A percentile compares a stretch with the other conserved stretches of the same genome.
Evolutionary conservation across 164 flowering plant species (phyloP).

Genomic region (Aristolochia californica): DNA sequence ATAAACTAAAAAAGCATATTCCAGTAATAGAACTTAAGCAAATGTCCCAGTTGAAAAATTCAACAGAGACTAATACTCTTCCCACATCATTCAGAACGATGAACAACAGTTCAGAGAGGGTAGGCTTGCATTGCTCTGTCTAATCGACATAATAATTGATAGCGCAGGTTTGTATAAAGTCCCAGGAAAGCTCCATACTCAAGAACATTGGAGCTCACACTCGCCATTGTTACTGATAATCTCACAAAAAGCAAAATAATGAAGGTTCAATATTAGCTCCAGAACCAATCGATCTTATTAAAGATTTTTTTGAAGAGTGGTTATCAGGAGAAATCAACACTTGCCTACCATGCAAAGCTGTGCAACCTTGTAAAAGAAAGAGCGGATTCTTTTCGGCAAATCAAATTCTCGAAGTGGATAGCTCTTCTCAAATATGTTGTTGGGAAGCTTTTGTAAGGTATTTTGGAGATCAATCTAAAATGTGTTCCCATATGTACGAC

Average conservation of each 20-base stretch:
- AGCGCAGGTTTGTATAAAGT: slow-evolving; percentile 67
- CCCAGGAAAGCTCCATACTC: slow-evolving; percentile 95
- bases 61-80: too few species aligned
- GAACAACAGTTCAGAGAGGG: background rate
- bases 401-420: slow-evolving; percentile 85
- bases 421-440: slow-evolving; percentile 88
- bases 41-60: too few species aligned
- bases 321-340: too few species aligned
- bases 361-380: slow-evolving; percentile 80
- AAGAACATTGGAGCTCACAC: slow-evolving; percentile 60
- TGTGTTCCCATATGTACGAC: slow-evolving; percentile 92
- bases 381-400: slow-evolving; percentile 69
- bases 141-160: slow-evolving; percentile 74
- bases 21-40: too few species aligned
- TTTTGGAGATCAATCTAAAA: slow-evolving; percentile 86
- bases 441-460: slow-evolving; percentile 94
- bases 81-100: background rate
- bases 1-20: too few species aligned
- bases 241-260: slow-evolving; percentile 20
- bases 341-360: slow-evolving; percentile 74
- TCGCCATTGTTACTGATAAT: slow-evolving; percentile 74
- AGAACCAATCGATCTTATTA: too few species aligned
- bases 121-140: slow-evolving; percentile 63
- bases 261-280: too few species aligned
- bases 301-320: too few species aligned